Evolutionary conservation across 83 land plant species (phyloP).

Genomic region (Isoetes engelmannii): DNA sequence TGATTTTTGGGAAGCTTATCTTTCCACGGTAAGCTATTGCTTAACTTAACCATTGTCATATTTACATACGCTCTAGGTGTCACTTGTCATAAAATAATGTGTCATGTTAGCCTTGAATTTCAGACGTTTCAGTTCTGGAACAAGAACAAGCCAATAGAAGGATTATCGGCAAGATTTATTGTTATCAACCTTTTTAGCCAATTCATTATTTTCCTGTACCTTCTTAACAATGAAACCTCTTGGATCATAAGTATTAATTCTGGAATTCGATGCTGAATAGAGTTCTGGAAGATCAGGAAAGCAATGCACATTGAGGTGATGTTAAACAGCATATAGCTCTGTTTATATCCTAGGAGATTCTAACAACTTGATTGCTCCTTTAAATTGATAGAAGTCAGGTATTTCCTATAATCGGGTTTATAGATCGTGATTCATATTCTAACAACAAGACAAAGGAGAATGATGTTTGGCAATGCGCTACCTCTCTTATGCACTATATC

Average conservation of each 20-base stretch:
- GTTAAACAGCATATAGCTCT: neutral
- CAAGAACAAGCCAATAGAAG: constrained; percentile 99
- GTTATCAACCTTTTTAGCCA: constrained; percentile 80
- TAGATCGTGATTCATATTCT: constrained; percentile 85
- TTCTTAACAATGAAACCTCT: constrained; percentile 95
- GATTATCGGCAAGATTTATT: constrained; percentile 88
- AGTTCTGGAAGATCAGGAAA: constrained; percentile 99
- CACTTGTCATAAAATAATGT: neutral
- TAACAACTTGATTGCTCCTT: too few species aligned
- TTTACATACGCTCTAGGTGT: too few species aligned
- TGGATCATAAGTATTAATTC: constrained; percentile 99
- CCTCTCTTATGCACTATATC: constrained; percentile 73
- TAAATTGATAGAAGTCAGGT: constrained; percentile 79
- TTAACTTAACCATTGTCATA: too few species aligned
- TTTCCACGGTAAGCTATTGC: too few species aligned
- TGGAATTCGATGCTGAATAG: constrained; percentile 94
- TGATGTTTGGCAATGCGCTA: constrained; percentile 97
- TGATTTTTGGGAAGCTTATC: too few species aligned
- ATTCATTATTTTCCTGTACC: constrained; percentile 84
- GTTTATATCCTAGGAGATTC: too few species aligned
- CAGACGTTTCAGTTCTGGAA: constrained; percentile 99
- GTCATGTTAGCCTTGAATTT: neutral
- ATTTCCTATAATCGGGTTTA: constrained; percentile 74
- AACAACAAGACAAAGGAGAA: constrained; percentile 92
- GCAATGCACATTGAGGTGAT: constrained; percentile 98